Evolutionary conservation across 1,284 basidiomycete genomes (phyloP).

Genomic region (Leccinum subrobustum): DNA sequence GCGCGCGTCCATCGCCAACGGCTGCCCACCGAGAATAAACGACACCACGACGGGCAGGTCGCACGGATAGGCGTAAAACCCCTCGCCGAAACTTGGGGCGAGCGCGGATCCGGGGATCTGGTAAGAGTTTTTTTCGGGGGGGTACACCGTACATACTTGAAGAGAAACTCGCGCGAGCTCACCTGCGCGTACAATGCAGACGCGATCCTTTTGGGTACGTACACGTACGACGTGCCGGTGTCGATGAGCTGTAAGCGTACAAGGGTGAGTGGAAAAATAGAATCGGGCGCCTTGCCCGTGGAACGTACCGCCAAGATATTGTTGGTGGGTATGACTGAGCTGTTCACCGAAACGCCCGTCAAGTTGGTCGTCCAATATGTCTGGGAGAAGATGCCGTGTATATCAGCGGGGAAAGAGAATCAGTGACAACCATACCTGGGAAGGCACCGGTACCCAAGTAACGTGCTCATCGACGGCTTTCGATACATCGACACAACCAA

Average conservation of each 20-base stretch:
- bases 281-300: background rate
- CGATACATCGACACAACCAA: slow-evolving; percentile 55
- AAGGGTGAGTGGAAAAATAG: background rate
- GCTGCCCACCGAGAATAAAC: slow-evolving; percentile 53
- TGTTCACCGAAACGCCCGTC: slow-evolving; percentile 41
- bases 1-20: slow-evolving; percentile 48
- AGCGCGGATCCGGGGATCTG: background rate
- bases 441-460: slow-evolving; percentile 53
- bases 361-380: slow-evolving; percentile 58
- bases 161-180: background rate
- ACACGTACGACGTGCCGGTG: slow-evolving; percentile 60
- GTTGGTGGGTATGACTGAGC: slow-evolving; percentile 15
- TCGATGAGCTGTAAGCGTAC: slow-evolving; percentile 51
- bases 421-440: slow-evolving; percentile 35
- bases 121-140: background rate
- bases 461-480: slow-evolving; percentile 44
- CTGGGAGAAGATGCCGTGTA: slow-evolving; percentile 28
- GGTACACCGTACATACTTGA: background rate
- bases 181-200: slow-evolving; percentile 44
- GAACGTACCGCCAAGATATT: slow-evolving; percentile 40
- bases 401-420: slow-evolving; percentile 1
- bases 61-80: slow-evolving; percentile 48
- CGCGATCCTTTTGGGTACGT: slow-evolving; percentile 44
- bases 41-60: slow-evolving; percentile 34
- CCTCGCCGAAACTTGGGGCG: slow-evolving; percentile 41